These are phyloP conservation scores for Lactifluus rugatus DNA, from an alignment of 768 basidiomycete species.

Conservation along the genomic window DNA sequence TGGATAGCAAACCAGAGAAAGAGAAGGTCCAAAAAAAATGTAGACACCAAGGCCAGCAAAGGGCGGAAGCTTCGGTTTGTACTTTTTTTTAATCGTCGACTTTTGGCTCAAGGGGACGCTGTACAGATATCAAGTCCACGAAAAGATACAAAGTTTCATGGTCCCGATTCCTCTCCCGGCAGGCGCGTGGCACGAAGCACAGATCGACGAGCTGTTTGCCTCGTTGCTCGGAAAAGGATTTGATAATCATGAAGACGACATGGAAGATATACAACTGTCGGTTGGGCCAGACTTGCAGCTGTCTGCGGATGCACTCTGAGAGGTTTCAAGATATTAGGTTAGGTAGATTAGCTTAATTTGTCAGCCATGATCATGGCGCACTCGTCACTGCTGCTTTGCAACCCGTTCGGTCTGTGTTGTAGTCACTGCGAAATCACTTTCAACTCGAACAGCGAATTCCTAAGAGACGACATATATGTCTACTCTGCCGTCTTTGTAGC, in stretches of 20 bases:
- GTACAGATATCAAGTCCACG: constrained; percentile 80
- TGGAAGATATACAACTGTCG: neutral
- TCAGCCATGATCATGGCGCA: neutral
- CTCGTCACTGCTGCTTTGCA: neutral
- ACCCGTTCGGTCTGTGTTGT: too few relatives aligned
- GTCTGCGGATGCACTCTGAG: neutral
- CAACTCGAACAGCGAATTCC: too few relatives aligned
- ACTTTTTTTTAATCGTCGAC: neutral
- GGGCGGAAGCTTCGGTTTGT: constrained; percentile 81
- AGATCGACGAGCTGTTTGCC: constrained; percentile 89
- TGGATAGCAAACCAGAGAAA: constrained; percentile 60
- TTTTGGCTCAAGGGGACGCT: neutral
- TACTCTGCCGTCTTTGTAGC: neutral
- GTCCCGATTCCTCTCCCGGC: constrained; percentile 59
- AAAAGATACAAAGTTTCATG: constrained; percentile 96
- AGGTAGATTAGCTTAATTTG: neutral
- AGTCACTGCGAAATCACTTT: too few relatives aligned
- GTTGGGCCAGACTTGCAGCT: too few relatives aligned
- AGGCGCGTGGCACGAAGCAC: constrained; percentile 88
- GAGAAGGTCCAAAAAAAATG: constrained; percentile 55
- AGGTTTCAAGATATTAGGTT: neutral
- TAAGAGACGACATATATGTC: too few relatives aligned
- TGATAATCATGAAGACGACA: neutral
- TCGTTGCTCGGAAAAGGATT: constrained; percentile 70
- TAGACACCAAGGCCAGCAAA: constrained; percentile 95